phyloP scores from a whole-genome alignment of 768 basidiomycete genomes.

The Lactifluus piperatus region DNA sequence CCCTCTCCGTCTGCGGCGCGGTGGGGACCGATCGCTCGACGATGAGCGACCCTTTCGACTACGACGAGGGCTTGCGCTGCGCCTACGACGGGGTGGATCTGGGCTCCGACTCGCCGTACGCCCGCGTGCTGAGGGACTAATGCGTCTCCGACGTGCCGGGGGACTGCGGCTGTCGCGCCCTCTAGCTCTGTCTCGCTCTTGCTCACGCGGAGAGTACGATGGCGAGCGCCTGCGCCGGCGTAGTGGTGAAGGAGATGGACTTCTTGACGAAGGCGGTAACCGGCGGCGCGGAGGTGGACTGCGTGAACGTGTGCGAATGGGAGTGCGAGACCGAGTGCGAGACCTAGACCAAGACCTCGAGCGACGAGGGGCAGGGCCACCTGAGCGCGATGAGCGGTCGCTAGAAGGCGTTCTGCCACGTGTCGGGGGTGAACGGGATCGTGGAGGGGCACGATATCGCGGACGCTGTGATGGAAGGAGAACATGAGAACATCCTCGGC shows the following conservation, averaged over 20 bases:
- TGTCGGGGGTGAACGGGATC: constrained; percentile 23
- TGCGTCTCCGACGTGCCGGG: constrained; percentile 29
- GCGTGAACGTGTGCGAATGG: constrained; percentile 18
- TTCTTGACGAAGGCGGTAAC: constrained; percentile 12
- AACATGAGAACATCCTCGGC: constrained; percentile 18
- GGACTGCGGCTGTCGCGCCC: constrained; percentile 46
- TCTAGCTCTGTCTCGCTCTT: constrained; percentile 19
- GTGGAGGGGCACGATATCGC: constrained; percentile 41
- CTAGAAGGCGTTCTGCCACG: constrained; percentile 27
- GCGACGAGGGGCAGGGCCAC: constrained; percentile 30
- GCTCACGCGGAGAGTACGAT: constrained; percentile 41
- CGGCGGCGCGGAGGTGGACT: constrained; percentile 20
- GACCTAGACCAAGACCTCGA: constrained; percentile 23
- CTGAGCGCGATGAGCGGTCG: constrained; percentile 33
- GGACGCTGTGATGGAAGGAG: constrained; percentile 30
- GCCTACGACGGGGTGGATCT: constrained; percentile 33
- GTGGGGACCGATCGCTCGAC: constrained; percentile 30
- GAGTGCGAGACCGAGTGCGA: constrained; percentile 20
- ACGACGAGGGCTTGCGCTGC: constrained; percentile 35
- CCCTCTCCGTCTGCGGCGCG: constrained; percentile 3
- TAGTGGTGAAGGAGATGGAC: constrained; percentile 17
- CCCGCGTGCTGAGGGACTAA: constrained; percentile 22
- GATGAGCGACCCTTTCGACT: constrained; percentile 24
- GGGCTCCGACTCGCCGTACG: constrained; percentile 29
- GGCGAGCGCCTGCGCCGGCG: constrained; percentile 37